Percentiles rank a stretch among this genome's conserved stretches.
These are phyloP conservation scores for Xylariaceae sp. DNA, from an alignment of 2,329 filamentous ascomycete species.

Conservation along the genomic window DNA sequence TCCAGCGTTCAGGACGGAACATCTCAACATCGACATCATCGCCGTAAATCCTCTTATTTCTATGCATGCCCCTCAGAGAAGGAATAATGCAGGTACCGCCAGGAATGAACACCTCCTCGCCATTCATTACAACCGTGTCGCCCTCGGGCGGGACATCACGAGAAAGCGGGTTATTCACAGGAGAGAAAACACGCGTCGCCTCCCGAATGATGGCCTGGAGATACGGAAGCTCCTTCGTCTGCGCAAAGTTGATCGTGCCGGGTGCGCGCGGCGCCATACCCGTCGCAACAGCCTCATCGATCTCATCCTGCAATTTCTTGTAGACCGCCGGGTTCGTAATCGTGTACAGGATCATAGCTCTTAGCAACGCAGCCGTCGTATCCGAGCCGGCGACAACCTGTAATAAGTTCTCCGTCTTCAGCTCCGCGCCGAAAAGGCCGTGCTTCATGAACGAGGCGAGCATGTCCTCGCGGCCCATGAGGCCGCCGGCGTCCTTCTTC, in stretches of 20 bases:
- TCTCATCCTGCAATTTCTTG: constrained; percentile 39
- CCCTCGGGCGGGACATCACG: constrained; percentile 17
- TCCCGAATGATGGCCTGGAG: constrained; percentile 39
- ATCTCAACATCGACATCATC: constrained; percentile 16
- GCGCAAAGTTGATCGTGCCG: constrained; percentile 26
- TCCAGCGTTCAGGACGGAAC: constrained; percentile 22
- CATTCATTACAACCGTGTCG: constrained; percentile 10
- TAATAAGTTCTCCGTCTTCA: constrained; percentile 34
- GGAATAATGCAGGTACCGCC: constrained; percentile 11
- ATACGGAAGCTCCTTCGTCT: constrained; percentile 34
- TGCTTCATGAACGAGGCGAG: constrained; percentile 30
- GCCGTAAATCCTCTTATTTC: constrained; percentile 10
- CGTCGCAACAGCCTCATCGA: constrained; percentile 31
- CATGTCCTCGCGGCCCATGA: constrained; percentile 25
- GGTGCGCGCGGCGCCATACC: constrained; percentile 32
- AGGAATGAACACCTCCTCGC: constrained; percentile 9
- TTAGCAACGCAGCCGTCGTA: constrained; percentile 47
- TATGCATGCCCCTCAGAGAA: constrained; percentile 12
- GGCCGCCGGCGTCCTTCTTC: constrained; percentile 3
- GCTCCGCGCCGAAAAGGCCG: constrained; percentile 24
- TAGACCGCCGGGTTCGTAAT: constrained; percentile 42
- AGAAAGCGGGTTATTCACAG: constrained; percentile 22
- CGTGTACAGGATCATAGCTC: constrained; percentile 42
- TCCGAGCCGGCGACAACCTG: constrained; percentile 50
- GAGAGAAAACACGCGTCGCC: constrained; percentile 35